Percentiles rank a stretch among this genome's conserved stretches.
These are phyloP conservation scores for Helminthosporium solani DNA, from an alignment of 2,329 filamentous ascomycete species.

Conservation along the genomic window DNA sequence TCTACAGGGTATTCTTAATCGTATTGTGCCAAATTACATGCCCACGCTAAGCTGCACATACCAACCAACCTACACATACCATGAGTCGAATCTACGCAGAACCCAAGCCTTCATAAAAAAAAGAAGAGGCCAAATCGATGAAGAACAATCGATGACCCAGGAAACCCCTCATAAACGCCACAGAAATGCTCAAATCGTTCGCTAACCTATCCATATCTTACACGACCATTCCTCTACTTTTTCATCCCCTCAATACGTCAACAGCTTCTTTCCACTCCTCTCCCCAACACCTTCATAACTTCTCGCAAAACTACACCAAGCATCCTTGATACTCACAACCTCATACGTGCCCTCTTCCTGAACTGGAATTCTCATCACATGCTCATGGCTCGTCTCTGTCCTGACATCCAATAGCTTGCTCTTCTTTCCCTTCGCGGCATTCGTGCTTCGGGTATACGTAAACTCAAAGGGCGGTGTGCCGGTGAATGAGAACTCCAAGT, in stretches of 20 bases:
- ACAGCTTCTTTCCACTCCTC: constrained; percentile 41
- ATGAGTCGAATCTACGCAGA: not conserved
- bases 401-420: constrained; percentile 79
- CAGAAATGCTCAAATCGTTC: constrained; percentile 2
- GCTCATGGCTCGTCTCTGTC: constrained; percentile 80
- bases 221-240: not conserved
- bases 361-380: constrained; percentile 77
- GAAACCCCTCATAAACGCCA: not conserved
- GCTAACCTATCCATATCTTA: too few relatives aligned
- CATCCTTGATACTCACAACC: constrained; percentile 93
- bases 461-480: constrained; percentile 97
- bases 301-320: constrained; percentile 84
- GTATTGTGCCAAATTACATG: not conserved
- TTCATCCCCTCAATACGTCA: constrained; percentile 32
- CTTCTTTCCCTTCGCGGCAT: constrained; percentile 65
- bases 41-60: not conserved
- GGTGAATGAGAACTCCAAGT: constrained; percentile 93
- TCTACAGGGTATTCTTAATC: not conserved
- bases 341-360: constrained; percentile 97
- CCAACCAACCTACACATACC: not conserved
- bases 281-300: constrained; percentile 53
- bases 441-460: constrained; percentile 89
- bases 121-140: too few relatives aligned
- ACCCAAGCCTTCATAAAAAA: too few relatives aligned
- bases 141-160: too few relatives aligned